phyloP scores from a whole-genome alignment of 31 red algal species.

The Endocladia muricata region DNA sequence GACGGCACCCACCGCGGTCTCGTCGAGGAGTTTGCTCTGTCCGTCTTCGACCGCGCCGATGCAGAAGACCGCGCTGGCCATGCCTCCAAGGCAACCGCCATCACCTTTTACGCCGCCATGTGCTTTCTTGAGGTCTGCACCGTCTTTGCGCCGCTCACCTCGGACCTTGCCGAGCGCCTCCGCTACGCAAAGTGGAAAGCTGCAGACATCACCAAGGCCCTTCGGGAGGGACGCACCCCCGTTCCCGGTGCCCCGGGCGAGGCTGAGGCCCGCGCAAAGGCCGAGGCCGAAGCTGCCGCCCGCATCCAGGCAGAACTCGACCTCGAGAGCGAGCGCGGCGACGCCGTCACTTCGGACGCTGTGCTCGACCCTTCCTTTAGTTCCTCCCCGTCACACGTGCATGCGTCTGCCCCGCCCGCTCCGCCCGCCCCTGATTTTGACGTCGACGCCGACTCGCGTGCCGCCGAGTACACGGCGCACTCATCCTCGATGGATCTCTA shows the following conservation, averaged over 20 bases:
- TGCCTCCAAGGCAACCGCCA: constrained; percentile 48
- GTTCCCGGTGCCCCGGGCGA: constrained; percentile 50
- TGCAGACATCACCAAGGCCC: constrained; percentile 51
- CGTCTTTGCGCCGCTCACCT: constrained; percentile 34
- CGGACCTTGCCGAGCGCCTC: constrained; percentile 40
- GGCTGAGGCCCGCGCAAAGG: not conserved
- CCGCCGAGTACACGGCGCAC: not conserved
- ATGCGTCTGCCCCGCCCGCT: constrained; percentile 16
- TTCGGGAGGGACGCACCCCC: constrained; percentile 59
- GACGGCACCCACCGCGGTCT: constrained; percentile 37
- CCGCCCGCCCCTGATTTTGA: constrained; percentile 28
- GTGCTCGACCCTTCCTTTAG: not conserved
- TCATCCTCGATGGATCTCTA: not conserved
- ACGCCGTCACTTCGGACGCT: too few relatives aligned
- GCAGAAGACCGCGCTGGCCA: constrained; percentile 45
- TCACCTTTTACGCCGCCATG: constrained; percentile 75
- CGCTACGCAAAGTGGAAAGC: constrained; percentile 70
- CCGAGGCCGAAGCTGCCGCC: not conserved
- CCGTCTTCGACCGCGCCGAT: constrained; percentile 67
- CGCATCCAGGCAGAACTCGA: not conserved
- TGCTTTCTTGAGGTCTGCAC: constrained; percentile 74
- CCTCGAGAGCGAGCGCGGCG: too few relatives aligned
- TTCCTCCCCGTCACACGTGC: not conserved
- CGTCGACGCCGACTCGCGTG: not conserved
- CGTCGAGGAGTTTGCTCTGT: constrained; percentile 60